Base-by-base conservation (phyloP, 352 stramenopile genomes). In the Pythium guiyangense region DNA sequence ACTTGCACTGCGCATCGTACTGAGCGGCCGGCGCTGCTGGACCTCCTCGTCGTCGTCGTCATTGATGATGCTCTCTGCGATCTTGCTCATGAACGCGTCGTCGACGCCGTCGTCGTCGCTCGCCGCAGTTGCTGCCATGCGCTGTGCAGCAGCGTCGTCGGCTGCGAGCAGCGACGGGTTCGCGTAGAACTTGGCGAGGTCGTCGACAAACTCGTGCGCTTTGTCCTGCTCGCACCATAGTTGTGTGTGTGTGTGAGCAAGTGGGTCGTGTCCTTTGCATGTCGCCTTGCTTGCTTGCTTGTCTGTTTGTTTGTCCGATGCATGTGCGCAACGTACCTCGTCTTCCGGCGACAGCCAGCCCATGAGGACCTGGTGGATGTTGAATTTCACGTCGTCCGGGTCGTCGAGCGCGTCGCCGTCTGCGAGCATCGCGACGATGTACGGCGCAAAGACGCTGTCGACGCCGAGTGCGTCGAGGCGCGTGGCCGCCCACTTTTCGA, bases 351-450 rank as follows among this genome's bases (percentile, higher is more conserved):
- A 73, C 10, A 94, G 60, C 81, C 81, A 94, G 56, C 82, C 84
- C 81, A 92, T 92, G 62, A 94, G 73, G 62, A 94, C 77, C 54
- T 92, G 72, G 62, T 91, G 77, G 39, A 92, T 80, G 59, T 83
- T 87, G 67, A 80, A 79, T 59, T 77, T 82, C 55, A 81, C 71
- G 49, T 82, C 74, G 44, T 86, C 77, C 11, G 77, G 57, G 60
- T 85, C 74, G 34, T 80, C 64, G 4, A 22, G 56, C 43, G 48
- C 44, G 48, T 69, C 66, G 50, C 57, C 62, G 31, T 70, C 63
- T n/a, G 62, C 57, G 44, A 92, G 56, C 80, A 94, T 94, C 22
- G 73, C 79, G 37, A 92, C 77, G 22, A 94, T 76, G 61, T 92
- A 94, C 20, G 80, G 84, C 20, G 84, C 84, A 57, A 94, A 94